Evolutionary conservation across 73 alveolate genomes (phyloP).

Genomic region (Paraurostyla sp.): DNA sequence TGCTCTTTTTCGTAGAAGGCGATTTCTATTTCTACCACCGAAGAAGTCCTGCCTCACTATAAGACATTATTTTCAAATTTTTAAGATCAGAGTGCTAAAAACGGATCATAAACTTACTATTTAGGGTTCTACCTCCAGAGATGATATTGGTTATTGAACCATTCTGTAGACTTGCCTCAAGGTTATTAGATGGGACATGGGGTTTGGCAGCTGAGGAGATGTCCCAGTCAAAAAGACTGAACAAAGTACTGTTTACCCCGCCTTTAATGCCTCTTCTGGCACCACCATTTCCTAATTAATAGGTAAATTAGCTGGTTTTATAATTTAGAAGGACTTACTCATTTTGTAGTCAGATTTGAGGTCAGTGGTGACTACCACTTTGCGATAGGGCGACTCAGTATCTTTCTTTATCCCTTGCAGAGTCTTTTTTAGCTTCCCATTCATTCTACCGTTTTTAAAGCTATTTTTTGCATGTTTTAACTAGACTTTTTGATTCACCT

Average conservation of each 20-base stretch:
- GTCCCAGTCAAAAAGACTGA: conserved; percentile 6
- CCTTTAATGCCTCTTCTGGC: conserved; percentile 43
- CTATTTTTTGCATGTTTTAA: conserved; percentile 19
- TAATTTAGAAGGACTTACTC: conserved; percentile 17
- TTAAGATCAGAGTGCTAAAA: neutral
- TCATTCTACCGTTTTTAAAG: conserved; percentile 41
- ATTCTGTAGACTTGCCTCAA: neutral
- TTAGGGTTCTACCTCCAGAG: conserved; percentile 13
- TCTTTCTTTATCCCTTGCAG: conserved; percentile 39
- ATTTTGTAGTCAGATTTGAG: conserved; percentile 1
- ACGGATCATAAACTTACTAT: conserved; percentile 2
- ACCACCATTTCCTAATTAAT: conserved; percentile 11
- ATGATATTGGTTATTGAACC: conserved; percentile 19
- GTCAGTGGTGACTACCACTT: conserved; percentile 41
- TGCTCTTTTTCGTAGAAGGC: conserved; percentile 37
- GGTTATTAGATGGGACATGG: conserved; percentile 24
- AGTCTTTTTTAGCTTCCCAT: conserved; percentile 35
- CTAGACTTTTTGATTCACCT: neutral
- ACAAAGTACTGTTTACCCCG: neutral
- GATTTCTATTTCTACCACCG: conserved; percentile 14
- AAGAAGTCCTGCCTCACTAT: conserved; percentile 37
- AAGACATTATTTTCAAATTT: neutral
- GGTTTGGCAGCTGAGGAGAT: conserved; percentile 36
- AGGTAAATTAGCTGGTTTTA: neutral
- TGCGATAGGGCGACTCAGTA: conserved; percentile 47